Base-by-base conservation (phyloP, 495 filamentous ascomycete genomes). In the Acidiella bohemica region DNA sequence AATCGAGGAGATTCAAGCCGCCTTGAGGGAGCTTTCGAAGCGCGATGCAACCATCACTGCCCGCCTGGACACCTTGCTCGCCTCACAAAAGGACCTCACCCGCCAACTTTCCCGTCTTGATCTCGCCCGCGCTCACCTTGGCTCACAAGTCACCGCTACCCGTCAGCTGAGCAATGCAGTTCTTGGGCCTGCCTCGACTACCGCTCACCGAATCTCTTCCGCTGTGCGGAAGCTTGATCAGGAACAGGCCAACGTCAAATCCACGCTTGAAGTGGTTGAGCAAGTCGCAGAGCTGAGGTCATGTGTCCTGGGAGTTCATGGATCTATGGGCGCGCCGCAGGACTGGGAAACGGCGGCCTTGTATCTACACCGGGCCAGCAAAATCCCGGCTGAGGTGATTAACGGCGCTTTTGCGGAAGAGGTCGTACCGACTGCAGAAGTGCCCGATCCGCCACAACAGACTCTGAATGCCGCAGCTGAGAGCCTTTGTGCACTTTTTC, bases 291-390 rank as follows among this genome's bases (percentile, higher is more conserved):
- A 97, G 63, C 78, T 97, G 33, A 95, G 95, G 59, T 76, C 87
- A 5, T 97, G 90, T 54, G 83, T 96, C 28, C 72, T 94, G 14
- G 92, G 90, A n/a, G 86, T 96, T 19, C 75, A 83, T 11, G 87
- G 84, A 13, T 87, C 82, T 28, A 96, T 97, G 90, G 92, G 90
- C 10, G 90, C 85, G 2, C 81, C 92, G 27, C 90, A 97, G 59
- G 92, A 96, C 61, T 97, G 92, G 92, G 90, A 97, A 63, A 88
- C 80, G 0, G 90, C 90, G 3, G 90, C 90, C 27, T 80, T 71
- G 24, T 96, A 94, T 58, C 68, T 96, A 29, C 73, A 78, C 36
- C 77, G 90, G 9, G 84, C 92, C 4, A 70, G 73, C 29, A 73
- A 80, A 47, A 78, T 97, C 28, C 86, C 90, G 0, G 61, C 71